phyloP scores from a whole-genome alignment of 176 grass and related monocot genomes.

The Aegilops bicornis region DNA sequence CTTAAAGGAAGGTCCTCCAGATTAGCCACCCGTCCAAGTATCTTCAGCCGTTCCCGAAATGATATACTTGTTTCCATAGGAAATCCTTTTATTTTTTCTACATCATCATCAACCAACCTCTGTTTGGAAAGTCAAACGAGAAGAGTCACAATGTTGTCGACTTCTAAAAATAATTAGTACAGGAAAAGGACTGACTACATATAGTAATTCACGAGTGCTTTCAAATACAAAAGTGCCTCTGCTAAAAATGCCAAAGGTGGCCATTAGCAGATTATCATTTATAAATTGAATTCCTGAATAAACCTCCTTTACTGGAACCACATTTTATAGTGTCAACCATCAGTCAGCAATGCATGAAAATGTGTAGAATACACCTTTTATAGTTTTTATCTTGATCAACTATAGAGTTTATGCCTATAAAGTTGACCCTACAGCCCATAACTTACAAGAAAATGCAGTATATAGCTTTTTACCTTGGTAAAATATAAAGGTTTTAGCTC shows the following conservation, averaged over 20 bases:
- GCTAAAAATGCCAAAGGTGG: not conserved
- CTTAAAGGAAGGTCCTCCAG: slow-evolving; percentile 94
- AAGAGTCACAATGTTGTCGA: slow-evolving; percentile 6
- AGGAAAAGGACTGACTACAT: not conserved
- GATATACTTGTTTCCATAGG: slow-evolving; percentile 71
- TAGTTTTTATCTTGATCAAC: not conserved
- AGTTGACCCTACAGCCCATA: not conserved
- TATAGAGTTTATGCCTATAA: not conserved
- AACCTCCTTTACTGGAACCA: not conserved
- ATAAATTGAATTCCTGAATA: slow-evolving; percentile 3
- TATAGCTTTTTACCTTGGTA: too few species aligned
- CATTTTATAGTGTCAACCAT: slow-evolving; percentile 3
- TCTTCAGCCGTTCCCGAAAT: slow-evolving; percentile 90
- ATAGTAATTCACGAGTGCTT: not conserved
- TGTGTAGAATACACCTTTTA: not conserved
- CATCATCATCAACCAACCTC: slow-evolving; percentile 81
- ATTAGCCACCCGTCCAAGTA: slow-evolving; percentile 88
- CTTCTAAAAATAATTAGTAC: not conserved
- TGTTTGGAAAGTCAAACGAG: slow-evolving; percentile 34
- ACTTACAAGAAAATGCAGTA: not conserved
- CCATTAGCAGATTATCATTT: not conserved
- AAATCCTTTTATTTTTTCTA: slow-evolving; percentile 83
- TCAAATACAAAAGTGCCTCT: not conserved
- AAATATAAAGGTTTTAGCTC: not conserved
- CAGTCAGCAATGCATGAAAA: not conserved